Percentiles rank a stretch among this genome's conserved stretches.
phyloP scores from a whole-genome alignment of 306 rosid genomes.

The Cercis canadensis region DNA sequence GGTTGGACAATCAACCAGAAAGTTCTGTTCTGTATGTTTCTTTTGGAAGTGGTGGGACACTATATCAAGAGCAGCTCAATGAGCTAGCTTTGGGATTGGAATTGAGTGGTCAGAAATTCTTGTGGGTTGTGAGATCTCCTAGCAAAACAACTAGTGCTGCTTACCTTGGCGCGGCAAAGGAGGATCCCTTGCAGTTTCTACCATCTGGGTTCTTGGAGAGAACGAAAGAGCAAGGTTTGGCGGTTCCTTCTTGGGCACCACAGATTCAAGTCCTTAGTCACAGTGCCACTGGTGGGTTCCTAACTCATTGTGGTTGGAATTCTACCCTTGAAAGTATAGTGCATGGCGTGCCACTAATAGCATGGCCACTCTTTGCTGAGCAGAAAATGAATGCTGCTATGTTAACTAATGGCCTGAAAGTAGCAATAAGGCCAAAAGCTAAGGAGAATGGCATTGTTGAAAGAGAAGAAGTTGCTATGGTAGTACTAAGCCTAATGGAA shows the following conservation, averaged over 20 bases:
- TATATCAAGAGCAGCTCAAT: conserved; percentile 25
- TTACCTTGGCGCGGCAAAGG: neutral
- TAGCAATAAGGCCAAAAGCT: neutral
- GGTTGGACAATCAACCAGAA: conserved; percentile 37
- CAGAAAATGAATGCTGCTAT: neutral
- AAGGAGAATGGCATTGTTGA: neutral
- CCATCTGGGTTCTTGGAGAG: conserved; percentile 43
- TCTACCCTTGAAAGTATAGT: neutral
- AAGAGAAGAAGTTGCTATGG: neutral
- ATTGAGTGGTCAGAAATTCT: conserved; percentile 37
- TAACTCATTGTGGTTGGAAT: neutral
- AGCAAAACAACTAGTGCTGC: conserved; percentile 28
- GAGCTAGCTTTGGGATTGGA: conserved; percentile 49
- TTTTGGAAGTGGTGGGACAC: conserved; percentile 35
- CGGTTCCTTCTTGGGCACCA: neutral
- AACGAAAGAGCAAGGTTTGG: conserved; percentile 24
- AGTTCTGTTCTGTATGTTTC: conserved; percentile 36
- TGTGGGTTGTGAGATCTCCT: conserved; percentile 42
- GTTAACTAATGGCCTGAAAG: neutral
- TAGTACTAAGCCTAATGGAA: neutral
- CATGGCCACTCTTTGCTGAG: neutral
- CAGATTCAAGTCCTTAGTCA: neutral
- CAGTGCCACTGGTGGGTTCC: neutral
- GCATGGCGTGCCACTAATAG: neutral
- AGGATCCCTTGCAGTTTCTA: conserved; percentile 31